Conservation (phyloP, 1,284 basidiomycete species). For the Meira nashicola region DNA sequence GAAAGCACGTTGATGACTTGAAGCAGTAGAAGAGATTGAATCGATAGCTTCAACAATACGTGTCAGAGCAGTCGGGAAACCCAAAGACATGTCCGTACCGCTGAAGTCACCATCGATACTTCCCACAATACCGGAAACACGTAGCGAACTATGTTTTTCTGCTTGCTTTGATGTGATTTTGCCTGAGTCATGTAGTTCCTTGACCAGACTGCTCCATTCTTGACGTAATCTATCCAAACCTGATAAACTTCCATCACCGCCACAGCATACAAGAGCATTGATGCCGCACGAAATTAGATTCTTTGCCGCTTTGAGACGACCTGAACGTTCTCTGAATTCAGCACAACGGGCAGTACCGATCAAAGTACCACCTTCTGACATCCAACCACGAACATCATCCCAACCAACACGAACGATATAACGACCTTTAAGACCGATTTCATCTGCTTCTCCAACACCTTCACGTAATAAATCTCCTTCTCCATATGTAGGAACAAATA, state of each 20-base stretch:
- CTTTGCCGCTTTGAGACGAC: constrained; percentile 75
- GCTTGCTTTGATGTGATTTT: constrained; percentile 73
- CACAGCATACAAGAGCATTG: constrained; percentile 91
- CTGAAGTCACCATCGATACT: constrained; percentile 99
- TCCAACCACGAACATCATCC: constrained; percentile 96
- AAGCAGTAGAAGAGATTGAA: constrained; percentile 93
- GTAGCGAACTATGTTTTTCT: constrained; percentile 71
- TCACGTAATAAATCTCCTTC: constrained; percentile 83
- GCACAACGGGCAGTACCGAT: constrained; percentile 91
- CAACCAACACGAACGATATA: constrained; percentile 96
- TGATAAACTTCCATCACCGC: constrained; percentile 91
- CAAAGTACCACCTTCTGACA: constrained; percentile 80
- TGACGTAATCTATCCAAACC: constrained; percentile 88
- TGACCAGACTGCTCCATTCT: constrained; percentile 84
- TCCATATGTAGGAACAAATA: constrained; percentile 71
- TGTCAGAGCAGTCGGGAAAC: constrained; percentile 87
- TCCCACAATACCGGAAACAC: constrained; percentile 93
- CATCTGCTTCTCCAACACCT: constrained; percentile 71
- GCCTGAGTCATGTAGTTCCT: constrained; percentile 64
- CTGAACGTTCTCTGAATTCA: constrained; percentile 79
- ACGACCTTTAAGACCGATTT: constrained; percentile 67
- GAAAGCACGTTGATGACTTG: constrained; percentile 92
- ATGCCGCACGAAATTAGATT: constrained; percentile 95
- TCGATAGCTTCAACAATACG: constrained; percentile 97
- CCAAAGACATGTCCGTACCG: constrained; percentile 93